Conservation (phyloP, 148 eudicot species). For the Heliosperma pusillum region DNA sequence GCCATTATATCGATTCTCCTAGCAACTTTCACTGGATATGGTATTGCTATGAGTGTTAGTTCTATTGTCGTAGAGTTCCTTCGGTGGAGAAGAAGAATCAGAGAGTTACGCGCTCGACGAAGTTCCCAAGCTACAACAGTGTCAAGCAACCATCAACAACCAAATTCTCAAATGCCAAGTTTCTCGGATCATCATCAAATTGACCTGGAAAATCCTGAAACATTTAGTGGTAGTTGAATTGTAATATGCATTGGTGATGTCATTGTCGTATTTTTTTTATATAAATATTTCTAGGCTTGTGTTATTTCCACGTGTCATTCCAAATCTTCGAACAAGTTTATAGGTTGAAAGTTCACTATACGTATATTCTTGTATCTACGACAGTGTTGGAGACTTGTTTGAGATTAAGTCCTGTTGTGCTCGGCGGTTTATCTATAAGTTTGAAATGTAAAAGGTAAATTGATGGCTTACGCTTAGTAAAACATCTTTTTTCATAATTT, state of each 20-base stretch:
- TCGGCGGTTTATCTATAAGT: too few relatives aligned
- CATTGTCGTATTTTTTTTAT: not conserved
- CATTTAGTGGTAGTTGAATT: conserved; percentile 36
- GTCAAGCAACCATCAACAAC: conserved; percentile 14
- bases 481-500: too few relatives aligned
- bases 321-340: too few relatives aligned
- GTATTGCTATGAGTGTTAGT: conserved; percentile 74
- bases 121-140: conserved; percentile 18
- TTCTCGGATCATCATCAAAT: conserved; percentile 25
- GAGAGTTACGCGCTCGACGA: conserved; percentile 18
- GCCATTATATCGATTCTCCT: conserved; percentile 70
- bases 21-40: conserved; percentile 80
- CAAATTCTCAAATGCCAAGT: conserved; percentile 19
- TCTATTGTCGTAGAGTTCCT: conserved; percentile 50
- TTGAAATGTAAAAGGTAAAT: too few relatives aligned
- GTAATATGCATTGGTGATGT: not conserved
- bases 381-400: too few relatives aligned
- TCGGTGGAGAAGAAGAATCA: conserved; percentile 46
- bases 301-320: not conserved
- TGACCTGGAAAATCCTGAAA: conserved; percentile 38
- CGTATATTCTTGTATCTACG: too few relatives aligned
- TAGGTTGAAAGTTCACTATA: too few relatives aligned
- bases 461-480: too few relatives aligned
- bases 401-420: too few relatives aligned
- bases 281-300: not conserved